Percentiles rank a stretch among this genome's conserved stretches.
These are phyloP conservation scores for Kluyveromyces lactis DNA, from an alignment of 805 yeast species.

Conservation along the genomic window DNA sequence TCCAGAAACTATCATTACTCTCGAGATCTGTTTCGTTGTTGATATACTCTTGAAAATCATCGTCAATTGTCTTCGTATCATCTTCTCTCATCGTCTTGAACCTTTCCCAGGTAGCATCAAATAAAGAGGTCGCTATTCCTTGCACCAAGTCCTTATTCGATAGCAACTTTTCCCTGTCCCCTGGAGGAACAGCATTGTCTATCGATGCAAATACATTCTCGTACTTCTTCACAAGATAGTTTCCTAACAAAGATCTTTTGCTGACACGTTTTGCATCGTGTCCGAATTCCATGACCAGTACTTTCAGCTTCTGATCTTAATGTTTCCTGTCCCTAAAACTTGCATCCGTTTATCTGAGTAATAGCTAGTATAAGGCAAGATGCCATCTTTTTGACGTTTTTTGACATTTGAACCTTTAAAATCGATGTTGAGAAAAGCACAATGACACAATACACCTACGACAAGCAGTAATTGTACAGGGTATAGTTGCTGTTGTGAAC, in stretches of 20 bases:
- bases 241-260: slow-evolving; percentile 14
- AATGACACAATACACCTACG: no score
- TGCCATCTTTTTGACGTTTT: no score
- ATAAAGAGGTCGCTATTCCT: slow-evolving; percentile 37
- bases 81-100: slow-evolving; percentile 16
- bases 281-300: not conserved
- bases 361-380: no score
- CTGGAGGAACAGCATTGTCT: slow-evolving; percentile 13
- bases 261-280: slow-evolving; percentile 2
- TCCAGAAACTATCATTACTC: slow-evolving; percentile 21
- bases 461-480: no score
- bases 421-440: no score
- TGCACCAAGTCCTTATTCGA: slow-evolving; percentile 22
- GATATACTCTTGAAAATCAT: slow-evolving; percentile 7
- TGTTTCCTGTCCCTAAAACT: not conserved
- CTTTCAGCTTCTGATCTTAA: not conserved
- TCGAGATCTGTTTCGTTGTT: slow-evolving; percentile 16
- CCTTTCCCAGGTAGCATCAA: slow-evolving; percentile 38
- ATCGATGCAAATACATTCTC: slow-evolving; percentile 19
- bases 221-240: slow-evolving; percentile 19
- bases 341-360: no score
- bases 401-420: no score
- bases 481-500: no score
- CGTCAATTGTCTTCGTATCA: slow-evolving; percentile 8
- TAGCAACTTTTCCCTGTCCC: slow-evolving; percentile 7